phyloP scores from a whole-genome alignment of 176 grass and related monocot genomes.

The Dendrocalamus sinicus region DNA sequence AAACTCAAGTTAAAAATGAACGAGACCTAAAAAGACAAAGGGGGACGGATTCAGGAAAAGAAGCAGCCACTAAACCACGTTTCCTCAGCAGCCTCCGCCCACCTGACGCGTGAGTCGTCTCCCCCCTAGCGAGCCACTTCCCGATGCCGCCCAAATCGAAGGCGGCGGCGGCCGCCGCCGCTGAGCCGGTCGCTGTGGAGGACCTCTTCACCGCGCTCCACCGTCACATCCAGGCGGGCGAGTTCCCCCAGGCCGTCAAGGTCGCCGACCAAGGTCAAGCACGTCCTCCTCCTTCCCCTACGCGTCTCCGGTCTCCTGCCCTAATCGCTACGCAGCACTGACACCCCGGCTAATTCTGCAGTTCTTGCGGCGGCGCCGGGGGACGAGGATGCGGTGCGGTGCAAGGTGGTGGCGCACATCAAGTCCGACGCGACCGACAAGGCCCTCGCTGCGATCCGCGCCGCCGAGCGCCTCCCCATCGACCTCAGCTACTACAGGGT shows the following conservation, averaged over 20 bases:
- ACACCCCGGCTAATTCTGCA: conserved; percentile 33
- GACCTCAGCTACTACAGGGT: conserved; percentile 88
- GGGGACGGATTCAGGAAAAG: not conserved
- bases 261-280: conserved; percentile 87
- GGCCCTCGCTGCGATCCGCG: conserved; percentile 71
- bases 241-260: conserved; percentile 62
- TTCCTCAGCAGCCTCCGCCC: conserved; percentile 10
- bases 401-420: conserved; percentile 91
- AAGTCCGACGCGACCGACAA: conserved; percentile 76
- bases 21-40: no score
- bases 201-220: conserved; percentile 81
- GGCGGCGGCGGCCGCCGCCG: conserved; percentile 46
- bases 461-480: conserved; percentile 64
- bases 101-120: not conserved
- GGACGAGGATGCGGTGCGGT: conserved; percentile 89
- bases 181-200: conserved; percentile 59
- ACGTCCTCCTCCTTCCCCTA: not conserved
- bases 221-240: conserved; percentile 58
- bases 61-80: not conserved
- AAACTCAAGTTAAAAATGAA: no score
- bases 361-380: conserved; percentile 72
- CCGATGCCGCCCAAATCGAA: conserved; percentile 76
- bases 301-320: conserved; percentile 1
- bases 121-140: not conserved
- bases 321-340: conserved; percentile 15